phyloP scores from a whole-genome alignment of 2,329 filamentous ascomycete genomes.

The Didymosphaeria variabile region DNA sequence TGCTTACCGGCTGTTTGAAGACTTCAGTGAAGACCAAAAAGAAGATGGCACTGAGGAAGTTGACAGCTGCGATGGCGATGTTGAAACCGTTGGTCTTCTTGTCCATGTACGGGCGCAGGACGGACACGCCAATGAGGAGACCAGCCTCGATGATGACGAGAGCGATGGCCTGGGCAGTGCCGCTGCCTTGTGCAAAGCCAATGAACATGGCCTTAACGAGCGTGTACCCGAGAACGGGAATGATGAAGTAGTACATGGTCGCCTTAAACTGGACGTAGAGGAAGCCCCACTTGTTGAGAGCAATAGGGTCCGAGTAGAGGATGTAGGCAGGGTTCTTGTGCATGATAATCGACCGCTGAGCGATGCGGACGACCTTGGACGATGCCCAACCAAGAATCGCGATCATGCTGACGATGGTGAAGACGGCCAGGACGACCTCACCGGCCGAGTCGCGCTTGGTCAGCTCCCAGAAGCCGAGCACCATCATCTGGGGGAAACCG shows the following conservation, averaged over 20 bases:
- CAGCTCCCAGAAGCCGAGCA: slow-evolving; percentile 93
- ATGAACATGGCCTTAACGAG: slow-evolving; percentile 92
- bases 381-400: slow-evolving; percentile 84
- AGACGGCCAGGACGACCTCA: slow-evolving; percentile 84
- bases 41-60: slow-evolving; percentile 91
- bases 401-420: slow-evolving; percentile 85
- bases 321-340: slow-evolving; percentile 98
- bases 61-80: slow-evolving; percentile 87
- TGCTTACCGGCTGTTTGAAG: slow-evolving; percentile 78
- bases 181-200: slow-evolving; percentile 76
- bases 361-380: slow-evolving; percentile 88
- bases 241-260: slow-evolving; percentile 93
- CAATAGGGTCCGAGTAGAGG: slow-evolving; percentile 92
- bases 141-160: slow-evolving; percentile 83
- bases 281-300: slow-evolving; percentile 97
- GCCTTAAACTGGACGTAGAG: slow-evolving; percentile 97
- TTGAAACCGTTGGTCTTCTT: slow-evolving; percentile 98
- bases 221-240: slow-evolving; percentile 79
- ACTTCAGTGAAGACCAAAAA: slow-evolving; percentile 87
- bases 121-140: slow-evolving; percentile 78
- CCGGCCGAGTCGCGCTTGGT: slow-evolving; percentile 85
- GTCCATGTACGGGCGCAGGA: slow-evolving; percentile 96
- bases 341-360: slow-evolving; percentile 85
- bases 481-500: slow-evolving; percentile 88
- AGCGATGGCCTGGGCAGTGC: slow-evolving; percentile 79